Evolutionary conservation across 2,329 filamentous ascomycete species (phyloP), one percentile per base, ranked within the genome.

Genomic region (Malbranchea cinnamomea): DNA sequence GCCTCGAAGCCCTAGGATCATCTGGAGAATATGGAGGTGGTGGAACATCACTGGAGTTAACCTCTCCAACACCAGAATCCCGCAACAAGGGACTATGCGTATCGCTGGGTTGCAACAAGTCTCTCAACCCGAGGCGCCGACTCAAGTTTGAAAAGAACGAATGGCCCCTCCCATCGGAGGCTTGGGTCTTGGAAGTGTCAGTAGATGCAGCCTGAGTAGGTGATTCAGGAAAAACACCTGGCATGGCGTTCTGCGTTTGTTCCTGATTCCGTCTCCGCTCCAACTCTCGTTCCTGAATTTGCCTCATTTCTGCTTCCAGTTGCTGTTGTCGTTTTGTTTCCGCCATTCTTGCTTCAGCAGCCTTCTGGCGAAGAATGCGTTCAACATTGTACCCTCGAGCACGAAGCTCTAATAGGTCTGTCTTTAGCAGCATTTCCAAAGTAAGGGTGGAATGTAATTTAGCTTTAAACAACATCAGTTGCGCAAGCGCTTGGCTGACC

Each of bases 381-480:
- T 94, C 83, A 22, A 98, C 89, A 42, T 98, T 95, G 62, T 94
- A 95, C 2, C 89, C 89, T 39, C 89, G 82, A 36, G 75, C 74
- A 44, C 82, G 76, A 23, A 98, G 60, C 30, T 85, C 76, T 26
- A 79, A 69, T 14, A 98, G 64, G 42, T 87, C 82, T 6, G 89
- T 74, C 34, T 80, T 87, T 21, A 98, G 60, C 38, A 98, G 78
- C 31, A 83, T 85, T 54, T 95, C 89, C 33, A 98, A 73, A 31
- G 89, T 87, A 33, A 94, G 68, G 32, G 82, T 83, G 2, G 87
- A 84, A 47, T 91, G 80, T 45, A 92, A 80, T 40, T 81, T 87
- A 5, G 87, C 84, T 13, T 83, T 71, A 30, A 72, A 71, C 27
- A 98, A 63, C 21, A 98, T 64, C 30, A 92, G 60, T 44, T 78